Percentiles rank a stretch among this genome's conserved stretches.
Evolutionary conservation across 2,329 filamentous ascomycete species (phyloP).

Genomic region (Pseudocercospora ulei): DNA sequence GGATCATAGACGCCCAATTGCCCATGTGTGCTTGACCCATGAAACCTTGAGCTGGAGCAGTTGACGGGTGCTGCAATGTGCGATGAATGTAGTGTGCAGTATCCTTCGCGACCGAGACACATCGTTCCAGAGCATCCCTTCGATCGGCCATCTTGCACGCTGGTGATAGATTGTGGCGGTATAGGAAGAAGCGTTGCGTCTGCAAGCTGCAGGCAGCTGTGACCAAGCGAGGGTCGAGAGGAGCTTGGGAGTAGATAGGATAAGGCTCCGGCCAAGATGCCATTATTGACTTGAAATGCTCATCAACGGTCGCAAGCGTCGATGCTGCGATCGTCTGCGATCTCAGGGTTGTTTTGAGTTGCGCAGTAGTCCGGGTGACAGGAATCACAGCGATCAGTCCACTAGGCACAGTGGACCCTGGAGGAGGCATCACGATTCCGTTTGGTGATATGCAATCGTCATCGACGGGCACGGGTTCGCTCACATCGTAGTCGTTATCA

Average conservation of each 20-base stretch:
- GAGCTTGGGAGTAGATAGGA: constrained; percentile 55
- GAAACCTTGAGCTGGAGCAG: constrained; percentile 21
- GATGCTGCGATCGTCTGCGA: constrained; percentile 56
- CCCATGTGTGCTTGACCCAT: constrained; percentile 32
- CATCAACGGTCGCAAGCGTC: constrained; percentile 68
- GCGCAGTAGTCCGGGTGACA: constrained; percentile 66
- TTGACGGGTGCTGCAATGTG: constrained; percentile 42
- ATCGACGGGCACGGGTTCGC: constrained; percentile 67
- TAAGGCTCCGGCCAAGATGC: constrained; percentile 65
- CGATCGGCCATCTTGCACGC: constrained; percentile 57
- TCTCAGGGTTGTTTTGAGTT: constrained; percentile 60
- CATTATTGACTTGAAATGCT: constrained; percentile 66
- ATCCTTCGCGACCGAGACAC: constrained; percentile 63
- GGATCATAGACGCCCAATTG: constrained; percentile 49
- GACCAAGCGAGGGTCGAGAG: constrained; percentile 64
- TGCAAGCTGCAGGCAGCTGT: constrained; percentile 69
- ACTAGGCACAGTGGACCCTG: constrained; percentile 48
- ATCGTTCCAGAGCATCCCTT: constrained; percentile 63
- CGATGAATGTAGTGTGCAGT: constrained; percentile 68
- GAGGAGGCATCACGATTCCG: constrained; percentile 37
- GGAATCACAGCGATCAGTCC: constrained; percentile 71
- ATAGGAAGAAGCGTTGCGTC: constrained; percentile 71
- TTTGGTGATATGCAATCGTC: constrained; percentile 61
- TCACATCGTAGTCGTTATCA: constrained; percentile 78
- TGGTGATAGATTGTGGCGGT: constrained; percentile 78